A percentile compares a stretch with the other conserved stretches of the same genome.
Conservation (phyloP, 495 filamentous ascomycete genomes). For the Penicillium paradoxum region DNA sequence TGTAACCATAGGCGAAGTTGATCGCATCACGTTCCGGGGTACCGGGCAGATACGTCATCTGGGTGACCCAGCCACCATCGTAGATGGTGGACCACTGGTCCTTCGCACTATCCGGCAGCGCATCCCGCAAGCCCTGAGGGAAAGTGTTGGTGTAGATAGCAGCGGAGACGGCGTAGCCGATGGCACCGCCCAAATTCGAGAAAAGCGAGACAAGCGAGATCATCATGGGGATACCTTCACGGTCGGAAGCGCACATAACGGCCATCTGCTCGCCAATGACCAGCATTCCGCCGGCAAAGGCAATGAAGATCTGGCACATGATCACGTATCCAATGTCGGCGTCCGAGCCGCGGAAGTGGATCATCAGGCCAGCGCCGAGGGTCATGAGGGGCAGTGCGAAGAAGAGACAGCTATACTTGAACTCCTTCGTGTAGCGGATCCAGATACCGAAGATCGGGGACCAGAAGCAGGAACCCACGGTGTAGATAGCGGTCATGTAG, state of each 20-base stretch:
- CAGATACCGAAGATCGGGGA: conserved; percentile 50
- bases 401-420: conserved; percentile 53
- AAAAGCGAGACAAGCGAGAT: conserved; percentile 60
- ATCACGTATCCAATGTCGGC: conserved; percentile 60
- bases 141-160: conserved; percentile 63
- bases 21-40: conserved; percentile 49
- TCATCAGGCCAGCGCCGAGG: conserved; percentile 62
- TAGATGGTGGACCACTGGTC: conserved; percentile 36
- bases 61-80: conserved; percentile 37
- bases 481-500: conserved; percentile 66
- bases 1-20: conserved; percentile 52
- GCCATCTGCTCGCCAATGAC: conserved; percentile 54
- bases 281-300: conserved; percentile 50
- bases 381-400: conserved; percentile 60
- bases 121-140: conserved; percentile 42
- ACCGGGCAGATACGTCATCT: conserved; percentile 50
- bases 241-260: conserved; percentile 54
- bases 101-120: conserved; percentile 35
- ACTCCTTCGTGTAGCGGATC: conserved; percentile 53
- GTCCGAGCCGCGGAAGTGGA: conserved; percentile 59
- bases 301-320: conserved; percentile 74
- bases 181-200: conserved; percentile 58
- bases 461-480: conserved; percentile 62
- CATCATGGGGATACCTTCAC: conserved; percentile 58
- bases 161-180: conserved; percentile 54